A percentile compares a stretch with the other conserved stretches of the same genome.
Evolutionary conservation across 495 filamentous ascomycete species (phyloP).

Genomic region (Penicillium maclennaniae): DNA sequence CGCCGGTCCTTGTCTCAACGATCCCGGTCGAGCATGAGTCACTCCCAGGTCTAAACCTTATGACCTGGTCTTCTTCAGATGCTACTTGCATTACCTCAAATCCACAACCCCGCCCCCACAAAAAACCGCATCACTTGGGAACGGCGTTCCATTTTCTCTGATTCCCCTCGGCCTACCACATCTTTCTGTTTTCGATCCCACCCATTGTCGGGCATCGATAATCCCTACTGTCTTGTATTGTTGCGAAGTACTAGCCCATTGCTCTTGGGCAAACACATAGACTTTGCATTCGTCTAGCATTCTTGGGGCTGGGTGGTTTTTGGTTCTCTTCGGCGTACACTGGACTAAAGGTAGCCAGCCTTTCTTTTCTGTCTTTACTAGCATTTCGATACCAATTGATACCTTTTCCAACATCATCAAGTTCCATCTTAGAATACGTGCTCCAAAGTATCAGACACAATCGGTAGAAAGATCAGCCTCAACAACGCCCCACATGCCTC

Average conservation of each 20-base stretch:
- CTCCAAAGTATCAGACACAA: neutral
- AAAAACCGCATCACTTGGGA: slow-evolving; percentile 1
- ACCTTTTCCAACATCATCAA: neutral
- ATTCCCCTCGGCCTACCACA: neutral
- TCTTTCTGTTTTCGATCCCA: neutral
- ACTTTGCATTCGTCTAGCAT: neutral
- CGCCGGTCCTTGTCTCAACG: slow-evolving; percentile 37
- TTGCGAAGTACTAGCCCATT: neutral
- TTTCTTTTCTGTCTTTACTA: neutral
- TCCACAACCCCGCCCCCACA: slow-evolving; percentile 1
- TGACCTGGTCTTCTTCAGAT: neutral
- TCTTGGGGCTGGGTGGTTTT: neutral
- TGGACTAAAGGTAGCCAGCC: neutral
- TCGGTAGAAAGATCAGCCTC: slow-evolving; percentile 9
- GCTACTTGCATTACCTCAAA: neutral
- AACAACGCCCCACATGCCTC: slow-evolving; percentile 7
- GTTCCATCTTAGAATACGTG: neutral
- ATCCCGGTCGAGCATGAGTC: slow-evolving; percentile 38
- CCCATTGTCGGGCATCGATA: neutral
- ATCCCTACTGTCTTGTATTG: neutral
- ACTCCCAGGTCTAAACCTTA: slow-evolving; percentile 22
- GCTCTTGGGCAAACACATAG: neutral
- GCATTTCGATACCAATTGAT: neutral
- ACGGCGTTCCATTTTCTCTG: neutral
- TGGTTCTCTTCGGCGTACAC: neutral